Conservation (phyloP, 768 basidiomycete genomes). For the Kwoniella sp. region DNA sequence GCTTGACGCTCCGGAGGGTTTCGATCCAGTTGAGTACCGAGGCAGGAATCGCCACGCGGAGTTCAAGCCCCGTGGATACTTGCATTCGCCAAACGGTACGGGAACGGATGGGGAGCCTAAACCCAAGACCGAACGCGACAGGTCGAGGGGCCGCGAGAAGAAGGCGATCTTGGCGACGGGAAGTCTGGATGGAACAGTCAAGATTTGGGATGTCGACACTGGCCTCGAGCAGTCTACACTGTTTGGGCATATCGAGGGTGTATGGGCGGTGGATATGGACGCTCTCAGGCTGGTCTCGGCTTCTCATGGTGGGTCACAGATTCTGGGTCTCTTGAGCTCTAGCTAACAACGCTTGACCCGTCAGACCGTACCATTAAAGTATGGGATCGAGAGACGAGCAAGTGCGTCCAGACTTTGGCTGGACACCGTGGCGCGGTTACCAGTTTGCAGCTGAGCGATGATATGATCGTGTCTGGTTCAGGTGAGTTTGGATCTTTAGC, state of each 20-base stretch:
- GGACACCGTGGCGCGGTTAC: slow-evolving; percentile 94
- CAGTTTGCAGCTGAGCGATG: slow-evolving; percentile 81
- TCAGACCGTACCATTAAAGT: slow-evolving; percentile 58
- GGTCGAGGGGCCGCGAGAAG: slow-evolving; percentile 29
- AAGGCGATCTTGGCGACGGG: slow-evolving; percentile 70
- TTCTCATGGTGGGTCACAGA: slow-evolving; percentile 72
- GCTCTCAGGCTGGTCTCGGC: slow-evolving; percentile 85
- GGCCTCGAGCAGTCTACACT: slow-evolving; percentile 73
- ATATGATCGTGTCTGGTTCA: slow-evolving; percentile 93
- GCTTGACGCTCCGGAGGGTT: slow-evolving; percentile 21
- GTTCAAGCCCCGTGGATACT: slow-evolving; percentile 31
- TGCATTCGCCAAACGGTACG: slow-evolving; percentile 19
- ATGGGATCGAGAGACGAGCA: slow-evolving; percentile 86
- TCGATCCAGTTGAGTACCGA: slow-evolving; percentile 27
- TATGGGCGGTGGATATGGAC: slow-evolving; percentile 93
- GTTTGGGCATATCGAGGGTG: slow-evolving; percentile 97
- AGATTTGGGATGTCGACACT: slow-evolving; percentile 89
- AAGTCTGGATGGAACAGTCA: slow-evolving; percentile 90
- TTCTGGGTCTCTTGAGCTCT: too few relatives aligned
- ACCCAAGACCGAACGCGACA: not conserved
- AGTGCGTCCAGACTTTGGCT: slow-evolving; percentile 80
- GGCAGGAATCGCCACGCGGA: slow-evolving; percentile 2
- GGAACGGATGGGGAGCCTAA: not conserved
- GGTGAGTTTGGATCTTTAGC: slow-evolving; percentile 18
- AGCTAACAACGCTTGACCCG: not conserved